These are phyloP conservation scores for Immersiporthe knoxdaviesiana DNA, from an alignment of 2,329 filamentous ascomycete species.

Conservation along the genomic window DNA sequence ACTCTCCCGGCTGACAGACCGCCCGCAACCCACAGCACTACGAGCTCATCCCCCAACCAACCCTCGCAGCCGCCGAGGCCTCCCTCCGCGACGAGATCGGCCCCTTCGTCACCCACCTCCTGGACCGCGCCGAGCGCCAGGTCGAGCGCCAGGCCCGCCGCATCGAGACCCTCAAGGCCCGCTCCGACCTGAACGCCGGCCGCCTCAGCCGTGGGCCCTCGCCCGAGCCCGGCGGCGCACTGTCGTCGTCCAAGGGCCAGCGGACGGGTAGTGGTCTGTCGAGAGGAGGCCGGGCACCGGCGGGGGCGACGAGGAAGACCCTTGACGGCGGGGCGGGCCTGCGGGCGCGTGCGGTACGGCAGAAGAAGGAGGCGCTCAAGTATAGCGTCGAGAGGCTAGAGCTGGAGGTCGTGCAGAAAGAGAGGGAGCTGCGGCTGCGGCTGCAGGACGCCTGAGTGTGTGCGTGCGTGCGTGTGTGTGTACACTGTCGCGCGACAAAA, in stretches of 20 bases:
- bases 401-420: constrained; percentile 80
- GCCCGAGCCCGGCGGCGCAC: constrained; percentile 27
- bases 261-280: constrained; percentile 30
- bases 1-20: not conserved
- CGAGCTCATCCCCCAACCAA: constrained; percentile 85
- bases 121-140: constrained; percentile 81
- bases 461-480: not conserved
- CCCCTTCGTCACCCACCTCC: constrained; percentile 79
- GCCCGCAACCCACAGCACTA: constrained; percentile 67
- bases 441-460: constrained; percentile 42
- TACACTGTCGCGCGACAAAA: not conserved
- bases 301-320: constrained; percentile 33
- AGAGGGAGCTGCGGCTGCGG: constrained; percentile 59
- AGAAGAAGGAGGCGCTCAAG: constrained; percentile 82
- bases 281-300: constrained; percentile 30
- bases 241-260: constrained; percentile 31
- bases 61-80: constrained; percentile 79
- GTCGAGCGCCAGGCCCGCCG: constrained; percentile 81
- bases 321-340: constrained; percentile 60
- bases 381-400: constrained; percentile 87
- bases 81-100: constrained; percentile 86
- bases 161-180: constrained; percentile 81
- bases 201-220: constrained; percentile 46
- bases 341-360: constrained; percentile 64
- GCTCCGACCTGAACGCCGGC: constrained; percentile 81